These are phyloP conservation scores for Nepenthes mirabilis DNA, from an alignment of 148 eudicot genomes.

Conservation along the genomic window DNA sequence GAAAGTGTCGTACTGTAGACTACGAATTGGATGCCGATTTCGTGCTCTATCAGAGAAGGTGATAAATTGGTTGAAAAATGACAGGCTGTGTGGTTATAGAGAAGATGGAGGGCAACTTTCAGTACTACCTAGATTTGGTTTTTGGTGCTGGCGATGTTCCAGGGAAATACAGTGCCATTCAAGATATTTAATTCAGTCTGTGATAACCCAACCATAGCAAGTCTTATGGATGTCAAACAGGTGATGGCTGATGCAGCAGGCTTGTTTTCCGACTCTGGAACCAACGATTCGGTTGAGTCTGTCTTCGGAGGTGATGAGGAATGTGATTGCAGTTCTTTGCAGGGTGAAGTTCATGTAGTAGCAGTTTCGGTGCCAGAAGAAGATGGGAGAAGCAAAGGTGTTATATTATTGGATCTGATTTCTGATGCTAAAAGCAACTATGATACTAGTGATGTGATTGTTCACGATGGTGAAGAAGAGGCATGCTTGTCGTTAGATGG, in stretches of 20 bases:
- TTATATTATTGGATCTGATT: constrained; percentile 7
- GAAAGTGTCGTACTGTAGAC: constrained; percentile 9
- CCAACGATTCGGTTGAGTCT: constrained; percentile 7
- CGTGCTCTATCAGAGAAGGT: constrained; percentile 5
- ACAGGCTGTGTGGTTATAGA: constrained; percentile 19
- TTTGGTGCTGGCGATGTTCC: constrained; percentile 32
- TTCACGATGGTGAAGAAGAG: constrained; percentile 28
- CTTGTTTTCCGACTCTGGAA: constrained; percentile 11
- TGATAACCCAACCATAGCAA: constrained; percentile 11
- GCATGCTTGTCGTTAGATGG: constrained; percentile 28
- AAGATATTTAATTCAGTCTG: constrained; percentile 23
- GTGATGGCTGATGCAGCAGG: constrained; percentile 22
- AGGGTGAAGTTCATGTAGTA: constrained; percentile 11
- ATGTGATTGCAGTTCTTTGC: constrained; percentile 12
- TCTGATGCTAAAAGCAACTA: constrained; percentile 16
- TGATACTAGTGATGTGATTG: constrained; percentile 10
- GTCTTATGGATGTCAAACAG: constrained; percentile 12
- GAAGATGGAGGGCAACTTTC: constrained; percentile 20
- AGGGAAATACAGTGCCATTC: constrained; percentile 28
- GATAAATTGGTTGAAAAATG: constrained; percentile 33
- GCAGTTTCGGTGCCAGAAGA: constrained; percentile 11
- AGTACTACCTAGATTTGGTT: constrained; percentile 19
- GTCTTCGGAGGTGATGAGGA: constrained; percentile 12
- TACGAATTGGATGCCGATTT: background rate
- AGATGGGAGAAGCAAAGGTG: constrained; percentile 2